Evolutionary conservation across 768 basidiomycete species (phyloP).

Genomic region (Lactarius tabidus): DNA sequence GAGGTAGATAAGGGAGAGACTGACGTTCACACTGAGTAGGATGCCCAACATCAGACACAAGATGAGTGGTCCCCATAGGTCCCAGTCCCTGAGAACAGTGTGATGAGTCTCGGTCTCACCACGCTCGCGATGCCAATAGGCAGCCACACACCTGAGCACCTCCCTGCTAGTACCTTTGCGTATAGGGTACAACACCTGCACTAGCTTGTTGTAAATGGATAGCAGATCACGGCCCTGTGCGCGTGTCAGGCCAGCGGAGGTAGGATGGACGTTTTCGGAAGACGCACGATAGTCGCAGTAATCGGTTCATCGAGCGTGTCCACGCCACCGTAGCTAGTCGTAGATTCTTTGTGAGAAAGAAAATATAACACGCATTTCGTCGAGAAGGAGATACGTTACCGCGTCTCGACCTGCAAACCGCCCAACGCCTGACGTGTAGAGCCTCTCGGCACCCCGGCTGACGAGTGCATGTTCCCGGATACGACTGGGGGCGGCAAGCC

Average conservation of each 20-base stretch:
- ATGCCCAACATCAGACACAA: slow-evolving; percentile 76
- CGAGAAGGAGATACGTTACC: slow-evolving; percentile 40
- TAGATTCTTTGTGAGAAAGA: neutral
- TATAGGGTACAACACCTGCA: slow-evolving; percentile 89
- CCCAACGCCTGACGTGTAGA: slow-evolving; percentile 65
- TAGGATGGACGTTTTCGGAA: slow-evolving; percentile 5
- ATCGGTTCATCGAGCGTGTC: slow-evolving; percentile 95
- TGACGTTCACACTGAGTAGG: slow-evolving; percentile 80
- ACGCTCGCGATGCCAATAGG: slow-evolving; percentile 9
- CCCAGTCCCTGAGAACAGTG: slow-evolving; percentile 73
- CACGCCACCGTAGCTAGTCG: slow-evolving; percentile 65
- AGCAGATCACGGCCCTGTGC: slow-evolving; percentile 79
- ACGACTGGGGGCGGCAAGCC: slow-evolving; percentile 38
- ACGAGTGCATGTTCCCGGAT: slow-evolving; percentile 70
- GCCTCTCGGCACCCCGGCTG: slow-evolving; percentile 33
- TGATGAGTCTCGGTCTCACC: neutral
- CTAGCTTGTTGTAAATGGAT: slow-evolving; percentile 88
- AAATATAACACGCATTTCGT: neutral
- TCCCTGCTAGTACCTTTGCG: slow-evolving; percentile 67
- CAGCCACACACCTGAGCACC: slow-evolving; percentile 59
- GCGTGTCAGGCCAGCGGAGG: slow-evolving; percentile 4
- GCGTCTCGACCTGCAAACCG: slow-evolving; percentile 85
- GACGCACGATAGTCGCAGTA: slow-evolving; percentile 75
- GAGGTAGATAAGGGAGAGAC: slow-evolving; percentile 23
- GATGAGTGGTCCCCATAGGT: slow-evolving; percentile 93